Evolutionary conservation across 2,329 filamentous ascomycete species (phyloP).

Genomic region (Colletotrichum cordylinicola): DNA sequence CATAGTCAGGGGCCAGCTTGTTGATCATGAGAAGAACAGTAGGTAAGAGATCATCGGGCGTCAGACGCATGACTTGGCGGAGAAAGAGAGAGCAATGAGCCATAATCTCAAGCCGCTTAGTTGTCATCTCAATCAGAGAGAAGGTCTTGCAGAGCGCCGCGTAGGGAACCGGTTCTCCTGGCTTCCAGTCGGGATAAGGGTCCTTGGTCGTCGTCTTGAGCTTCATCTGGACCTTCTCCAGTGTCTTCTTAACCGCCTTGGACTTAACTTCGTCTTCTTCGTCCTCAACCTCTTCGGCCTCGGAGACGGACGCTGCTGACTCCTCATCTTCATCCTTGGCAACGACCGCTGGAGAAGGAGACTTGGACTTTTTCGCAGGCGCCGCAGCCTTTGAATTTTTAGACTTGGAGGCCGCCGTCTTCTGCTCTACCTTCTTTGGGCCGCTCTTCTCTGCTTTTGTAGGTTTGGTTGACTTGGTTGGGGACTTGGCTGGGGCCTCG

Average conservation of each 20-base stretch:
- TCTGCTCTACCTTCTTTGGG: conserved; percentile 18
- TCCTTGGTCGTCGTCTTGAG: conserved; percentile 73
- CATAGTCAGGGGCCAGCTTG: conserved; percentile 95
- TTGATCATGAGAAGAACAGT: conserved; percentile 97
- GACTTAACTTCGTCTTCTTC: conserved; percentile 69
- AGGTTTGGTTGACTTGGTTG: conserved; percentile 26
- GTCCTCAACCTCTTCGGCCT: conserved; percentile 57
- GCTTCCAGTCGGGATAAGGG: conserved; percentile 94
- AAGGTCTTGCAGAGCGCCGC: conserved; percentile 94
- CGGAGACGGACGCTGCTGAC: conserved; percentile 42
- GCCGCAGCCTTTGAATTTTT: conserved; percentile 28
- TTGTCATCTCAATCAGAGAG: conserved; percentile 92
- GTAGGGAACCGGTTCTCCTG: conserved; percentile 89
- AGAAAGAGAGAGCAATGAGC: conserved; percentile 91
- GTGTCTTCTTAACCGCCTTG: conserved; percentile 73
- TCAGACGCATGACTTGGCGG: conserved; percentile 90
- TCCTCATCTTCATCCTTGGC: conserved; percentile 32
- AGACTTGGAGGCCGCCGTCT: conserved; percentile 4
- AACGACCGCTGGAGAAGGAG: conserved; percentile 27
- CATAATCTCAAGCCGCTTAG: conserved; percentile 86
- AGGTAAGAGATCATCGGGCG: conserved; percentile 84
- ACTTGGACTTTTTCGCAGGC: neutral
- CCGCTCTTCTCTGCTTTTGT: neutral
- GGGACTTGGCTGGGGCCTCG: conserved; percentile 30
- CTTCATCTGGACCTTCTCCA: conserved; percentile 80